A percentile compares a stretch with the other conserved stretches of the same genome.
phyloP scores from a whole-genome alignment of 805 yeast species.

The Pichia occidentalis region DNA sequence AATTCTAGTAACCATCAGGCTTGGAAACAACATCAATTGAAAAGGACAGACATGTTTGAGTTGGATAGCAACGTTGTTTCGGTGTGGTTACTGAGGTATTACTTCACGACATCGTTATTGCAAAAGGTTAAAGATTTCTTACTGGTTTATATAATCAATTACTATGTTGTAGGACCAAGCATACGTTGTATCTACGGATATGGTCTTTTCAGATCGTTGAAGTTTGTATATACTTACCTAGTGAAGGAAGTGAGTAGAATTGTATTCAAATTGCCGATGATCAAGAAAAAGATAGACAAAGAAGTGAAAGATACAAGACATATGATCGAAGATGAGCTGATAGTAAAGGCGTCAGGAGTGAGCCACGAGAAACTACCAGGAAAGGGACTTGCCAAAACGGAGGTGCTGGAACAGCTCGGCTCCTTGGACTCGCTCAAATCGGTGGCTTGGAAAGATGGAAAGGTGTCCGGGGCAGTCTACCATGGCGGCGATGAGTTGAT shows the following conservation, averaged over 20 bases:
- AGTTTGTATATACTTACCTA: background rate
- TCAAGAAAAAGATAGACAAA: constrained; percentile 49
- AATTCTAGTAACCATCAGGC: too few species aligned
- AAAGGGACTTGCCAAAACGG: constrained; percentile 44
- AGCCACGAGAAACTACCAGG: constrained; percentile 48
- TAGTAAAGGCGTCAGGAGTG: constrained; percentile 45
- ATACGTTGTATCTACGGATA: constrained; percentile 20
- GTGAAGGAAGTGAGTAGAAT: constrained; percentile 12
- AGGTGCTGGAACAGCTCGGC: constrained; percentile 47
- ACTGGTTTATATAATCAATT: constrained; percentile 9
- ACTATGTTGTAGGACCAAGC: constrained; percentile 6
- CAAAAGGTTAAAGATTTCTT: constrained; percentile 16
- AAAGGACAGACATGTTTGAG: too few species aligned
- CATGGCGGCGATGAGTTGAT: constrained; percentile 86
- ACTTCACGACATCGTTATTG: constrained; percentile 1
- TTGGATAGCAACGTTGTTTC: too few species aligned
- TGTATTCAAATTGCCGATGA: constrained; percentile 25
- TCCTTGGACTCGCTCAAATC: constrained; percentile 48
- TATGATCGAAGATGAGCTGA: constrained; percentile 50
- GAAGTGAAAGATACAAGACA: constrained; percentile 47
- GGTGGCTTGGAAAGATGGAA: constrained; percentile 72
- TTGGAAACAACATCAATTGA: too few species aligned
- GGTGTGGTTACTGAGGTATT: too few species aligned
- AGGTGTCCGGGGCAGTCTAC: constrained; percentile 91
- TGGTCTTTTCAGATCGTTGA: constrained; percentile 18